Evolutionary conservation across 805 yeast species (phyloP), one percentile per base, ranked within the genome.

Genomic region (Candida silvicultrix): DNA sequence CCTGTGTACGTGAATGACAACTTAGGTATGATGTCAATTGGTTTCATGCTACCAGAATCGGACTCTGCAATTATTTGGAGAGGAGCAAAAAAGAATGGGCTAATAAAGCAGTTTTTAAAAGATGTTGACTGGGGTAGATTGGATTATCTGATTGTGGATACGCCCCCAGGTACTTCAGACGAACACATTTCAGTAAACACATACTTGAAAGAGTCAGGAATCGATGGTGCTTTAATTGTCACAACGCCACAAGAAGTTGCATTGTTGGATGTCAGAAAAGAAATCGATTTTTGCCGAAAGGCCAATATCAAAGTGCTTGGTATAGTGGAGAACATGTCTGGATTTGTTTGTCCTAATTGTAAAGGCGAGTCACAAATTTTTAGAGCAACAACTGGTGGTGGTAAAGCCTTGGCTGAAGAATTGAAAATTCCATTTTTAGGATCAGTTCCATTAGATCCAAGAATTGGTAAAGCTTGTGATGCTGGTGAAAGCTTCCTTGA

Each of bases 161-260:
- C 99, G 0, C 99, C 99, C 0, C 99, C 99, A 0, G 99, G 99
- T 0, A 94, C 99, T 0, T 85, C 96, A 0, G 99, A 94, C 65
- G 99, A 94, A 63, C 99, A 94, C 66, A 74, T 94, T 38, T 83
- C 95, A 8, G 90, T 94, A 29, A 87, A 90, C 29, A 82, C 86
- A 43, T 90, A 87, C 59, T 70, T 94, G 76, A 85, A 87, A 57
- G 96, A 88, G 32, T 80, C 85, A 5, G 97, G 97, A 0, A 81
- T 94, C 2, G 97, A 92, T 62, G 99, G 99, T 1, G 99, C 99
- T 0, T 71, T 94, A 28, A 76, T 94, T 2, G 94, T 94, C 32
- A 92, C 99, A 0, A 94, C 99, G 0, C 99, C 99, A 0, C 99
- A 94, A 65, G 99, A 94, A 63, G 98, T 92, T 19, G 95, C 99